These are phyloP conservation scores for Phytopythium vexans DNA, from an alignment of 352 stramenopile genomes.

Conservation along the genomic window DNA sequence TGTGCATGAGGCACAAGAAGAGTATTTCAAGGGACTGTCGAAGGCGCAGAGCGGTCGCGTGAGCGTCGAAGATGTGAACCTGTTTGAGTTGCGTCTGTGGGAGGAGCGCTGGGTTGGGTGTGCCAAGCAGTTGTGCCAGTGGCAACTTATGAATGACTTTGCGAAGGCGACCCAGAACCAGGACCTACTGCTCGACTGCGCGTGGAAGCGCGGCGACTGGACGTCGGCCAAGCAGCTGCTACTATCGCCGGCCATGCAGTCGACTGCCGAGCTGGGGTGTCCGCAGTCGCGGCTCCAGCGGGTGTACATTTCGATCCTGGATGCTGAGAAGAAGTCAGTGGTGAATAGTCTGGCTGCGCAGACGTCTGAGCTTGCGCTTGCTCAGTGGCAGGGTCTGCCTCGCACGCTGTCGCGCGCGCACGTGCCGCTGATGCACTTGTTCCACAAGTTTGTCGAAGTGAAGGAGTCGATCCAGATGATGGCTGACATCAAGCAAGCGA, in stretches of 20 bases:
- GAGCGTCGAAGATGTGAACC: conserved; percentile 76
- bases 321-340: conserved; percentile 68
- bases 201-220: conserved; percentile 92
- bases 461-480: conserved; percentile 92
- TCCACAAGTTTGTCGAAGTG: conserved; percentile 92
- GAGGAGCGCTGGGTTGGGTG: conserved; percentile 91
- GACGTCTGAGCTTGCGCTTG: conserved; percentile 77
- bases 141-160: conserved; percentile 92
- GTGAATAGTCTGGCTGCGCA: conserved; percentile 70
- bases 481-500: conserved; percentile 83
- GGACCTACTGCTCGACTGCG: conserved; percentile 90
- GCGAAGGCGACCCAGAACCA: conserved; percentile 90
- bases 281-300: conserved; percentile 77
- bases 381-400: conserved; percentile 89
- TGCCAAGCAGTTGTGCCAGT: conserved; percentile 90
- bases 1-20: conserved; percentile 84
- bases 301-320: conserved; percentile 87
- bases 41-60: conserved; percentile 70
- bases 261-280: conserved; percentile 59
- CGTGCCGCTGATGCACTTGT: conserved; percentile 83
- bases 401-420: conserved; percentile 73
- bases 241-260: conserved; percentile 55
- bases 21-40: conserved; percentile 83
- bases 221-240: conserved; percentile 79
- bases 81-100: conserved; percentile 86